Evolutionary conservation across 441 rosid species (phyloP).

Genomic region (Raphanus hybrid): DNA sequence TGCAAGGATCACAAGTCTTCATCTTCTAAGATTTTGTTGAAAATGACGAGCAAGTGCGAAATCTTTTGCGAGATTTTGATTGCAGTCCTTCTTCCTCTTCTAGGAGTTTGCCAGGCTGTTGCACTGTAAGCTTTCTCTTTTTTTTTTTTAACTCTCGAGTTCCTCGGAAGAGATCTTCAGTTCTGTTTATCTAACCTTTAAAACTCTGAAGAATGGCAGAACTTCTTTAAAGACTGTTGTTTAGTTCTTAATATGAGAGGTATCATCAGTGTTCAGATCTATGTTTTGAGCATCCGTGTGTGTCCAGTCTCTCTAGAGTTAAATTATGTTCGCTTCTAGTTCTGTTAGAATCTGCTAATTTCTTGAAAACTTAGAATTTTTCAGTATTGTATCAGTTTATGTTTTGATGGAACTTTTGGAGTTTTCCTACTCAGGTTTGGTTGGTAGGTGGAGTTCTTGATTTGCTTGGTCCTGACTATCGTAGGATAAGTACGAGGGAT

Average conservation of each 20-base stretch:
- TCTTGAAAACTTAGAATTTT: no score
- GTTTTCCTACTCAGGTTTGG: not conserved
- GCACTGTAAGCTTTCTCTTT: conserved; percentile 53
- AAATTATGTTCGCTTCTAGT: not conserved
- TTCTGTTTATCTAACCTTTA: not conserved
- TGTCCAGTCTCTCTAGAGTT: not conserved
- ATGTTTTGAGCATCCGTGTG: not conserved
- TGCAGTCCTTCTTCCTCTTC: conserved; percentile 81
- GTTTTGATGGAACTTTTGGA: not conserved
- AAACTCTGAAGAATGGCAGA: not conserved
- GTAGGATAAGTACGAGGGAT: conserved; percentile 29
- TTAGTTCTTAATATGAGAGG: not conserved
- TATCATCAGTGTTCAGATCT: not conserved
- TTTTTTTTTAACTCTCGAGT: conserved; percentile 3
- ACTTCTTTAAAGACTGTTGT: not conserved
- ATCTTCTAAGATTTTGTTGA: not conserved
- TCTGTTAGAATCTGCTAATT: no score
- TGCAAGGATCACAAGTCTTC: not conserved
- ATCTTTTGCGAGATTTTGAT: conserved; percentile 75
- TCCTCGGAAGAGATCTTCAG: not conserved
- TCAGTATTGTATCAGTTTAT: not conserved
- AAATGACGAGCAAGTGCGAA: conserved; percentile 64
- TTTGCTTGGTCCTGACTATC: conserved; percentile 15
- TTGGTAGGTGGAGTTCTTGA: conserved; percentile 38
- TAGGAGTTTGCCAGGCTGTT: conserved; percentile 92